These are phyloP conservation scores for Sodiomyces alkalinus DNA, from an alignment of 2,329 filamentous ascomycete species.

Conservation along the genomic window DNA sequence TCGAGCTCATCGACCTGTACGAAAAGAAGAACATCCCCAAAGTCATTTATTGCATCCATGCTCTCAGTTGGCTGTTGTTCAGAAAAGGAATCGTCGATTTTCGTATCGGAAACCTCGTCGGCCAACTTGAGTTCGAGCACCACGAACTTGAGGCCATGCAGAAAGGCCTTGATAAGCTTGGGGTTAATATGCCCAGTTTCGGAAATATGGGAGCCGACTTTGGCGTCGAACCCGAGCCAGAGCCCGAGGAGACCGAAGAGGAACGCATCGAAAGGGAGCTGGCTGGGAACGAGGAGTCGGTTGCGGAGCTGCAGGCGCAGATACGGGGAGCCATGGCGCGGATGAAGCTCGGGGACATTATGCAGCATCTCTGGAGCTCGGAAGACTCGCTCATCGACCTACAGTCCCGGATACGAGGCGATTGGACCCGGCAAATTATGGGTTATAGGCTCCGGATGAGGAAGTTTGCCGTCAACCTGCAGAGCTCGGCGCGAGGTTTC, in stretches of 20 bases:
- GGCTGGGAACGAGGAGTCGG: slow-evolving; percentile 53
- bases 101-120: slow-evolving; percentile 89
- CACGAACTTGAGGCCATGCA: slow-evolving; percentile 96
- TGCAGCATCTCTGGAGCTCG: slow-evolving; percentile 81
- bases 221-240: slow-evolving; percentile 65
- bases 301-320: slow-evolving; percentile 76
- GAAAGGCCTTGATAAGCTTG: slow-evolving; percentile 90
- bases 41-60: slow-evolving; percentile 97
- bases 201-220: slow-evolving; percentile 95
- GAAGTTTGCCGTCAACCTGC: slow-evolving; percentile 62
- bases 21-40: slow-evolving; percentile 99
- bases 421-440: slow-evolving; percentile 71
- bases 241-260: slow-evolving; percentile 78
- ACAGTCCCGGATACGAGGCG: slow-evolving; percentile 75
- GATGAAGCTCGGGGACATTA: slow-evolving; percentile 60
- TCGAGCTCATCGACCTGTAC: slow-evolving; percentile 93
- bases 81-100: slow-evolving; percentile 92
- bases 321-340: slow-evolving; percentile 67
- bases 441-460: slow-evolving; percentile 74
- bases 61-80: slow-evolving; percentile 91
- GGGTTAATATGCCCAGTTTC: slow-evolving; percentile 93
- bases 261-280: slow-evolving; percentile 75
- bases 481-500: slow-evolving; percentile 64
- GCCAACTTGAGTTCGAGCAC: slow-evolving; percentile 92
- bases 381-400: slow-evolving; percentile 68